These are phyloP conservation scores for Sclerotinia nivalis DNA, from an alignment of 2,329 filamentous ascomycete species.

Conservation along the genomic window DNA sequence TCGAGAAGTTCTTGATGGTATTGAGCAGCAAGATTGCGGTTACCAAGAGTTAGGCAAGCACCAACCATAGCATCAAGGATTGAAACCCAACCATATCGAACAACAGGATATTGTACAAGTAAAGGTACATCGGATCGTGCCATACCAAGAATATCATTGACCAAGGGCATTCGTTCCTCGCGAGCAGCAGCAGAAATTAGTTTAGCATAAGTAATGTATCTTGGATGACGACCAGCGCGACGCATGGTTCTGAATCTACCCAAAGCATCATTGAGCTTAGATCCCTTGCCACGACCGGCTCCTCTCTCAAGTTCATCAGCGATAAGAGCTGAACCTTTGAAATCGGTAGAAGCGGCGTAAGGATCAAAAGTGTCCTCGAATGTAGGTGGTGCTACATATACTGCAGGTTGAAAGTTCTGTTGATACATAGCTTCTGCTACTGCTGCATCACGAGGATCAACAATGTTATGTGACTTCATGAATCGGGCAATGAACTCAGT, in stretches of 20 bases:
- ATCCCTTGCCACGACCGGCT: slow-evolving; percentile 61
- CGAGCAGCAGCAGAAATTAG: slow-evolving; percentile 88
- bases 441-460: slow-evolving; percentile 53
- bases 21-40: slow-evolving; percentile 76
- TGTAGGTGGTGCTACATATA: slow-evolving; percentile 57
- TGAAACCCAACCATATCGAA: slow-evolving; percentile 93
- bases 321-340: slow-evolving; percentile 88
- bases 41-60: slow-evolving; percentile 80
- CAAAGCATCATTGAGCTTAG: slow-evolving; percentile 77
- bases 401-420: slow-evolving; percentile 52
- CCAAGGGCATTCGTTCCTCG: slow-evolving; percentile 76
- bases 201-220: slow-evolving; percentile 97
- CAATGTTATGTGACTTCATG: slow-evolving; percentile 57
- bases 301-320: slow-evolving; percentile 84
- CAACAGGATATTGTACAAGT: slow-evolving; percentile 77
- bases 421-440: slow-evolving; percentile 50
- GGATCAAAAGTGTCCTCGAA: slow-evolving; percentile 87
- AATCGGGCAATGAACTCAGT: slow-evolving; percentile 66
- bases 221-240: slow-evolving; percentile 83
- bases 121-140: slow-evolving; percentile 87
- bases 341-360: slow-evolving; percentile 86
- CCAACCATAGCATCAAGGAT: slow-evolving; percentile 97
- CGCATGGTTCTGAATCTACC: slow-evolving; percentile 89
- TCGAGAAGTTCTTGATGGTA: slow-evolving; percentile 90
- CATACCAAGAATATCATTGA: slow-evolving; percentile 85